These are phyloP conservation scores for Thinopyrum elongatum DNA, from an alignment of 176 grass and related monocot genomes.

Conservation along the genomic window DNA sequence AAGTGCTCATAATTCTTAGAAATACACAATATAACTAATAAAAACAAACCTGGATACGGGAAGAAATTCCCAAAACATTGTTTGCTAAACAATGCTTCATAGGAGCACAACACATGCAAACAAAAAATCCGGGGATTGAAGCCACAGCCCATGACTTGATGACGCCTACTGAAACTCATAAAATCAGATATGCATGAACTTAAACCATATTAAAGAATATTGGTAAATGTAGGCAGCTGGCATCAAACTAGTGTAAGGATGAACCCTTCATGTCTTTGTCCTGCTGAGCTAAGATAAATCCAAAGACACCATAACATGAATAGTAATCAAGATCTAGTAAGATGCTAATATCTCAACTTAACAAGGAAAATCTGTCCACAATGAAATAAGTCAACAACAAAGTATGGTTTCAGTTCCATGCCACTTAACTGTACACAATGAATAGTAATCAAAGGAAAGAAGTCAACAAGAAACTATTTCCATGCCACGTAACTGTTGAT, in stretches of 20 bases:
- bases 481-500: background rate
- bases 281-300: background rate
- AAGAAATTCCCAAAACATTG: conserved; percentile 88
- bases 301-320: background rate
- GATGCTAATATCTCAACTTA: background rate
- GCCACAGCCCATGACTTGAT: conserved; percentile 59
- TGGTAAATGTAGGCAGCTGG: background rate
- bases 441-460: background rate
- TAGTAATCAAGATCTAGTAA: background rate
- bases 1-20: background rate
- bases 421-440: too few species aligned
- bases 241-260: background rate
- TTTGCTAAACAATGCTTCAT: conserved; percentile 91
- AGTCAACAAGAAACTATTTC: background rate
- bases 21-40: background rate
- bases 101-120: conserved; percentile 75
- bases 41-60: conserved; percentile 76
- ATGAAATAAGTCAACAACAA: too few species aligned
- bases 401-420: too few species aligned
- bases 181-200: background rate
- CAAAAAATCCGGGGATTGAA: conserved; percentile 75
- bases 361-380: background rate
- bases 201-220: background rate
- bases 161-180: background rate
- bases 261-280: background rate